phyloP scores from a whole-genome alignment of 225 moss, liverwort and hornwort genomes.

The Anthoceros angustus region DNA sequence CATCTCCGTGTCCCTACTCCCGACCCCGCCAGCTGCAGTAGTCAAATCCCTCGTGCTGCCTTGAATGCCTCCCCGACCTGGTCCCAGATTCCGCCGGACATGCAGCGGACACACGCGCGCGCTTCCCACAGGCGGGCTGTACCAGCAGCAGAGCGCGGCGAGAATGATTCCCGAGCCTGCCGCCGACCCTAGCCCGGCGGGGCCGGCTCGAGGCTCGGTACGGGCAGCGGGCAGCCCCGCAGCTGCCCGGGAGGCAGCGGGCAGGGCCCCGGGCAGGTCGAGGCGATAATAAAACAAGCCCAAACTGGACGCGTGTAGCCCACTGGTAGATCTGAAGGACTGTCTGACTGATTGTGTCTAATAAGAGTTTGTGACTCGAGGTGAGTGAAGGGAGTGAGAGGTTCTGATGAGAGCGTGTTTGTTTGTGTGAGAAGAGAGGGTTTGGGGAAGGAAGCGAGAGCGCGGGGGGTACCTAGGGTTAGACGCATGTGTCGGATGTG shows the following conservation, averaged over 20 bases:
- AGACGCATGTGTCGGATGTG: neutral
- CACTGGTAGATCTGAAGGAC: too few species aligned
- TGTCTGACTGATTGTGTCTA: too few species aligned
- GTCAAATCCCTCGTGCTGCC: neutral
- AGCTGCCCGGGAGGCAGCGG: neutral
- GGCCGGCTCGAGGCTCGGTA: neutral
- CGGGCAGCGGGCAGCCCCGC: neutral
- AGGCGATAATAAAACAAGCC: neutral
- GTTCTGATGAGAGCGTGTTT: too few species aligned
- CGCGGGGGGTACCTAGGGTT: conserved; percentile 3
- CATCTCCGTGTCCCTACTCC: neutral
- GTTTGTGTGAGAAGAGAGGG: too few species aligned
- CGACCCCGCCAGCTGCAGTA: too few species aligned
- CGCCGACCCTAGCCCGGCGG: neutral
- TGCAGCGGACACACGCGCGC: neutral
- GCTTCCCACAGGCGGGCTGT: too few species aligned
- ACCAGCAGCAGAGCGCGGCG: too few species aligned
- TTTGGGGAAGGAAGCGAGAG: neutral
- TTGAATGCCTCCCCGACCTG: neutral
- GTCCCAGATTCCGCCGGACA: neutral
- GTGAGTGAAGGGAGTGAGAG: too few species aligned
- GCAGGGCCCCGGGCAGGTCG: neutral
- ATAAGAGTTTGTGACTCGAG: too few species aligned
- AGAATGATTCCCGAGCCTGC: too few species aligned
- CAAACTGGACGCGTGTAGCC: neutral